These are phyloP conservation scores for Pythium pyrilobum DNA, from an alignment of 352 stramenopile species.

Conservation along the genomic window DNA sequence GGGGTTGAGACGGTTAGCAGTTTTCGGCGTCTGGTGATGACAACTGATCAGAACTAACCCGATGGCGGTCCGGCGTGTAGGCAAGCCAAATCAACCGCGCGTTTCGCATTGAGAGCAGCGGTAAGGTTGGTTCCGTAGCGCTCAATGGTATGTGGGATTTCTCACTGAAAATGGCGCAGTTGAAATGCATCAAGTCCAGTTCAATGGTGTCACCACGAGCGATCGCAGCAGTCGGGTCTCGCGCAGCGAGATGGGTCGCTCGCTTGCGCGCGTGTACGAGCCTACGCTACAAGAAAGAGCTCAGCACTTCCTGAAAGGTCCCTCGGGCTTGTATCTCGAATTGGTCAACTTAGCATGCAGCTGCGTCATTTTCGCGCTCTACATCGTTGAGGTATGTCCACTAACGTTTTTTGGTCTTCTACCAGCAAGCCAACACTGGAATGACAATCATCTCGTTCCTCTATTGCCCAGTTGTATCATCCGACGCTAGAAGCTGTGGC, in stretches of 20 bases:
- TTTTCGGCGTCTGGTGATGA: background rate
- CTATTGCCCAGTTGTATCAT: conserved; percentile 53
- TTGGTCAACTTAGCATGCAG: conserved; percentile 54
- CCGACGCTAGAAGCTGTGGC: conserved; percentile 14
- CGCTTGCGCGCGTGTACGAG: conserved; percentile 36
- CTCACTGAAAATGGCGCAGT: too few relatives aligned
- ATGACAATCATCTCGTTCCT: too few relatives aligned
- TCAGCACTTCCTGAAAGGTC: conserved; percentile 27
- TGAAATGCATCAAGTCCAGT: conserved; percentile 20
- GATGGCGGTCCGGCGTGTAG: background rate
- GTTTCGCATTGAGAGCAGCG: background rate
- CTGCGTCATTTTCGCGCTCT: conserved; percentile 51
- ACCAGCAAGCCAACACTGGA: too few relatives aligned
- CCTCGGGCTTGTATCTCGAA: conserved; percentile 43
- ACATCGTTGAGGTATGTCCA: conserved; percentile 44
- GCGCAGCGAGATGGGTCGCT: conserved; percentile 18
- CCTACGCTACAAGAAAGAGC: conserved; percentile 39
- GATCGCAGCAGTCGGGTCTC: conserved; percentile 23
- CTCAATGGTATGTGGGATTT: too few relatives aligned
- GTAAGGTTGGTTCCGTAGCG: too few relatives aligned
- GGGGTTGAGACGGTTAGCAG: conserved; percentile 7
- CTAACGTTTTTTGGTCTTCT: background rate
- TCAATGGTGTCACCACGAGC: conserved; percentile 15
- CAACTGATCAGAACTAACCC: background rate
- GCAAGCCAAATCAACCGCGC: conserved; percentile 13